Base-by-base conservation (phyloP, 2,329 filamentous ascomycete genomes). In the Aspergillus chevalieri region DNA sequence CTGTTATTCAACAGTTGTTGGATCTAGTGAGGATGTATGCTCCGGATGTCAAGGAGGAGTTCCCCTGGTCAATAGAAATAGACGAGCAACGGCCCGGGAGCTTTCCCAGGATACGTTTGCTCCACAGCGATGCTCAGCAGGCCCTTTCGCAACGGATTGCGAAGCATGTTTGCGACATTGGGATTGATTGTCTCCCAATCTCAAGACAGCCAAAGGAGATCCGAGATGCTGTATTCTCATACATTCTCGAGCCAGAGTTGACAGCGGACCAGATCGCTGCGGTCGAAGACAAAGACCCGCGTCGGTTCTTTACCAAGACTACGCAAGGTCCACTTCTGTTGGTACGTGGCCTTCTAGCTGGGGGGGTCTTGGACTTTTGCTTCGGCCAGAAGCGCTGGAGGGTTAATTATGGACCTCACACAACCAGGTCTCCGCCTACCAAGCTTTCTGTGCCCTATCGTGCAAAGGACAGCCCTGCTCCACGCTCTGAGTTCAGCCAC, bases 381-480 rank as follows among this genome's bases (percentile, higher is more conserved):
- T 65, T 87, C 0, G 63, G 67, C 0, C 65, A 77, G 12, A 87
- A 86, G 56, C 69, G 83, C 1, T 88, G 81, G 80, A 67, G 78
- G 3, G 83, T 88, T 0, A 77, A 86, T 47, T 88, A 83, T 51
- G 84, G 85, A 0, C 68, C 79, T 0, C 76, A 82, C 56, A 51
- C 57, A 0, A 57, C 52, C 0, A 63, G 80, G 2, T 54, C 55
- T 0, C 76, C 74, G 0, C 84, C 82, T 74, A 72, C 78, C 0
- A 68, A 62, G 45, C 71, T 85, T 0, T 78, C 78, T 0, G 79
- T 86, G 0, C 83, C 82, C 0, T 86, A 77, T 53, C 71, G 72
- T 7, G 81, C 80, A 0, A 85, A 85, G 48, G 82, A 82, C 45
- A 74, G 56, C 3, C 82, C 81, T 0, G 70, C 78, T 0, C 63